These are phyloP conservation scores for Pseudocercospora musae DNA, from an alignment of 2,329 filamentous ascomycete genomes.

Conservation along the genomic window DNA sequence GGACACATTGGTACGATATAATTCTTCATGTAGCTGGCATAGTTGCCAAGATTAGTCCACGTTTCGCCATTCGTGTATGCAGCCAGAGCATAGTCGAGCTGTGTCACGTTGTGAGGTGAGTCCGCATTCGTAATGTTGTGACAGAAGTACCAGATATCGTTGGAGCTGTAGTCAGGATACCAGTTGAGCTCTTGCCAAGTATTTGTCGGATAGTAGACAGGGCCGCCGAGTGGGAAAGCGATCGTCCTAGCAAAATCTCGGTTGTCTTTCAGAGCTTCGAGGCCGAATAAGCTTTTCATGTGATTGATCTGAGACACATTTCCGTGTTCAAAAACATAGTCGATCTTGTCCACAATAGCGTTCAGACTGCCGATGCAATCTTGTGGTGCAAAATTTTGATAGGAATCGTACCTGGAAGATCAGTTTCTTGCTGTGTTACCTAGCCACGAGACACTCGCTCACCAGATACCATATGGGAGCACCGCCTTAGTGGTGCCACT, in stretches of 20 bases:
- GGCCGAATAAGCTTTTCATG: slow-evolving; percentile 54
- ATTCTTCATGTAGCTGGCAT: slow-evolving; percentile 51
- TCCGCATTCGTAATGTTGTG: slow-evolving; percentile 50
- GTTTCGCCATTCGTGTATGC: slow-evolving; percentile 50
- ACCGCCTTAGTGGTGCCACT: slow-evolving; percentile 76
- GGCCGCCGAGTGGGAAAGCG: slow-evolving; percentile 36
- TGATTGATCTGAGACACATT: slow-evolving; percentile 42
- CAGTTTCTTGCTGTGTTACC: no score
- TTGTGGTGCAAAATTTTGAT: slow-evolving; percentile 54
- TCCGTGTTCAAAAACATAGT: slow-evolving; percentile 44
- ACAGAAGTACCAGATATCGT: slow-evolving; percentile 54
- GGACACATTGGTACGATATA: slow-evolving; percentile 38
- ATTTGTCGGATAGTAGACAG: slow-evolving; percentile 45
- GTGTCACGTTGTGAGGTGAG: slow-evolving; percentile 43
- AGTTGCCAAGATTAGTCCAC: slow-evolving; percentile 52
- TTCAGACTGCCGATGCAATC: slow-evolving; percentile 59
- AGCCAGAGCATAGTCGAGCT: slow-evolving; percentile 46
- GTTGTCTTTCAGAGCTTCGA: slow-evolving; percentile 47
- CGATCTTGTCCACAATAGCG: slow-evolving; percentile 58
- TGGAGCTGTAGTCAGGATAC: slow-evolving; percentile 40
- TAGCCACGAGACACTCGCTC: no score
- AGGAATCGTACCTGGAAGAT: slow-evolving; percentile 49
- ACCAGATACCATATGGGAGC: slow-evolving; percentile 64
- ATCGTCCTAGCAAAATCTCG: slow-evolving; percentile 54
- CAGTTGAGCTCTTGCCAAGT: slow-evolving; percentile 58